These are phyloP conservation scores for Globisporangium canariense DNA, from an alignment of 352 stramenopile species.

Conservation along the genomic window DNA sequence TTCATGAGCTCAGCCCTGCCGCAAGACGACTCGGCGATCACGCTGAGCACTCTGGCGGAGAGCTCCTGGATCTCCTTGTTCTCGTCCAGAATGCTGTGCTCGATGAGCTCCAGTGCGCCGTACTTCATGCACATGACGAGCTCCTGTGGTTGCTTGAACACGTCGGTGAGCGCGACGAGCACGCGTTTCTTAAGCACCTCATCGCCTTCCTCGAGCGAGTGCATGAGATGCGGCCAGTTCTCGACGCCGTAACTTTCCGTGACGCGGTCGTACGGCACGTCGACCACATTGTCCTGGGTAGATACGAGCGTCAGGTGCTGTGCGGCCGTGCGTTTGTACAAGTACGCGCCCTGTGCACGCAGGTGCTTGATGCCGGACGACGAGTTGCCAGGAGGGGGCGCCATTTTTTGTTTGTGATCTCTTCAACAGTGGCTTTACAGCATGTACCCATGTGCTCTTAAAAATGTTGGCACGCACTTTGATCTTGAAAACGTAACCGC, in stretches of 20 bases:
- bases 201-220: conserved; percentile 55
- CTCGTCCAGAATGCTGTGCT: conserved; percentile 31
- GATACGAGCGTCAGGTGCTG: conserved; percentile 62
- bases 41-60: conserved; percentile 46
- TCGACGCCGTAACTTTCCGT: conserved; percentile 63
- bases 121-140: conserved; percentile 61
- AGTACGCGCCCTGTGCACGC: conserved; percentile 43
- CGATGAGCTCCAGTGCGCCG: conserved; percentile 53
- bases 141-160: conserved; percentile 63
- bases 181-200: conserved; percentile 44
- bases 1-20: conserved; percentile 39
- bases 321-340: conserved; percentile 60
- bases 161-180: conserved; percentile 36
- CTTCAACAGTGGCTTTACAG: neutral
- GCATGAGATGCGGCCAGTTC: conserved; percentile 68
- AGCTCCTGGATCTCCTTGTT: conserved; percentile 50
- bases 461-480: conserved; percentile 1
- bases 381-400: neutral
- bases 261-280: conserved; percentile 58
- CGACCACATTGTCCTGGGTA: conserved; percentile 44
- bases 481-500: conserved; percentile 8
- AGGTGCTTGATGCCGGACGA: conserved; percentile 47
- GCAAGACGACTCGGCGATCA: conserved; percentile 43
- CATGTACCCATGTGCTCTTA: neutral
- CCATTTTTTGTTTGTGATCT: neutral